These are phyloP conservation scores for Gardenia jasminoides DNA, from an alignment of 257 asterid species.

Conservation along the genomic window DNA sequence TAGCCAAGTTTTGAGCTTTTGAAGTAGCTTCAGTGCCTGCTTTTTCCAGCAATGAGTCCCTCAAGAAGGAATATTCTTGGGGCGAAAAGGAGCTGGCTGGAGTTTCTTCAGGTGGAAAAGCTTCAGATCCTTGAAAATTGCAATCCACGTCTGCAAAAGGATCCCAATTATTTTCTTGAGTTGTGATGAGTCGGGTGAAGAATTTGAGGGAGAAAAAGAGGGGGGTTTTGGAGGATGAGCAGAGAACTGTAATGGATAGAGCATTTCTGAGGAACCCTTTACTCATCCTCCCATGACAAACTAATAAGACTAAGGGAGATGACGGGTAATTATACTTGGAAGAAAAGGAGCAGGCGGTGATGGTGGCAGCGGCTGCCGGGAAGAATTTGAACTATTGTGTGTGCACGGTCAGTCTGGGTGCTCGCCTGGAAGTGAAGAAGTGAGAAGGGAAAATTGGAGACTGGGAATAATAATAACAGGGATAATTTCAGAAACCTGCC, in stretches of 20 bases:
- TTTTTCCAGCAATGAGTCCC: conserved; percentile 39
- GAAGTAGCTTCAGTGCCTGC: conserved; percentile 18
- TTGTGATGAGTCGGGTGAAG: conserved; percentile 39
- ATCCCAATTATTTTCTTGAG: conserved; percentile 28
- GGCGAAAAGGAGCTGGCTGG: conserved; percentile 36
- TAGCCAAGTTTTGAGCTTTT: conserved; percentile 32
- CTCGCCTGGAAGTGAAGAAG: too few species aligned
- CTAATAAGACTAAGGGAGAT: not conserved
- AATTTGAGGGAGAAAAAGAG: conserved; percentile 25
- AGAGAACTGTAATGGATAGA: not conserved
- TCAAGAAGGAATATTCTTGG: conserved; percentile 49
- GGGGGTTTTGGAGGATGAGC: conserved; percentile 27
- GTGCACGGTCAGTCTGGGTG: too few species aligned
- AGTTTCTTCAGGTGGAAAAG: conserved; percentile 23
- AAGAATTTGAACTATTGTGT: too few species aligned
- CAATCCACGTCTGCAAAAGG: conserved; percentile 29
- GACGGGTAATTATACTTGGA: too few species aligned
- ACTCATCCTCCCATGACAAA: conserved; percentile 12
- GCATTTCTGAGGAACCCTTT: conserved; percentile 32
- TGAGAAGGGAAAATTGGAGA: too few species aligned
- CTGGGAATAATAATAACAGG: too few species aligned
- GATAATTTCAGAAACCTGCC: too few species aligned
- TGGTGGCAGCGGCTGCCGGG: too few species aligned
- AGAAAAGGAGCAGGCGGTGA: too few species aligned
- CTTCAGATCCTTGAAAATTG: conserved; percentile 26